These are phyloP conservation scores for Lasiodiplodia gonubiensis DNA, from an alignment of 2,329 filamentous ascomycete genomes.

Conservation along the genomic window DNA sequence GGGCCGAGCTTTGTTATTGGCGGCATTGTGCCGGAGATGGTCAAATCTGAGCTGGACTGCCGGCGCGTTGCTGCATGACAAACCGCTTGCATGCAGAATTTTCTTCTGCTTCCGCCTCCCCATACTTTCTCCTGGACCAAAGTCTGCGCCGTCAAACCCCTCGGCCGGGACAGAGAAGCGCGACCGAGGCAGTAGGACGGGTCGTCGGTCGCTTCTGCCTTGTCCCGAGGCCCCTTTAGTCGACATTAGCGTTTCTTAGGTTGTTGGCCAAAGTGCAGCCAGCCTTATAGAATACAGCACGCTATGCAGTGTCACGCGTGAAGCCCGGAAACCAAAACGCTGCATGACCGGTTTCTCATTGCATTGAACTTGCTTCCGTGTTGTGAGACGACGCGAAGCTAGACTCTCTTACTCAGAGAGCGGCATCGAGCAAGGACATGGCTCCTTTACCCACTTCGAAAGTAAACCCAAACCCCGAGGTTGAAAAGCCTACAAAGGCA, in stretches of 20 bases:
- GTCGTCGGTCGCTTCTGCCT: conserved; percentile 13
- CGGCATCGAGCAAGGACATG: not conserved
- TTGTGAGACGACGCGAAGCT: conserved; percentile 1
- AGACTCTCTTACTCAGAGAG: not conserved
- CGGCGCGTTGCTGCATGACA: conserved; percentile 2
- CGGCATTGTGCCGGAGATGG: not conserved
- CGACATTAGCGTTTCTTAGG: not conserved
- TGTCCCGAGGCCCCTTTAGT: conserved; percentile 8
- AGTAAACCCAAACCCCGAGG: not conserved
- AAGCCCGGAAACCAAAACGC: not conserved
- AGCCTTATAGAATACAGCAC: not conserved
- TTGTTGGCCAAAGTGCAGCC: not conserved
- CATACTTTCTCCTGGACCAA: conserved; percentile 4
- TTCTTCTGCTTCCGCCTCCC: conserved; percentile 4
- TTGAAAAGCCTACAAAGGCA: not conserved
- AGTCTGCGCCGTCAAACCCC: not conserved
- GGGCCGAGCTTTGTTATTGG: conserved; percentile 16
- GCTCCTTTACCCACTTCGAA: not conserved
- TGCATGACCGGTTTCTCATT: not conserved
- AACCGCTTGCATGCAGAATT: conserved; percentile 14
- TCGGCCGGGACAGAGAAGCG: conserved; percentile 1
- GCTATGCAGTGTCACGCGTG: conserved; percentile 1
- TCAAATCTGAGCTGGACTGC: conserved; percentile 12
- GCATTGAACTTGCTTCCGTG: not conserved
- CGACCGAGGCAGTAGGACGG: conserved; percentile 1